Conservation (phyloP, 441 rosid species). For the Pelargonium australe region DNA sequence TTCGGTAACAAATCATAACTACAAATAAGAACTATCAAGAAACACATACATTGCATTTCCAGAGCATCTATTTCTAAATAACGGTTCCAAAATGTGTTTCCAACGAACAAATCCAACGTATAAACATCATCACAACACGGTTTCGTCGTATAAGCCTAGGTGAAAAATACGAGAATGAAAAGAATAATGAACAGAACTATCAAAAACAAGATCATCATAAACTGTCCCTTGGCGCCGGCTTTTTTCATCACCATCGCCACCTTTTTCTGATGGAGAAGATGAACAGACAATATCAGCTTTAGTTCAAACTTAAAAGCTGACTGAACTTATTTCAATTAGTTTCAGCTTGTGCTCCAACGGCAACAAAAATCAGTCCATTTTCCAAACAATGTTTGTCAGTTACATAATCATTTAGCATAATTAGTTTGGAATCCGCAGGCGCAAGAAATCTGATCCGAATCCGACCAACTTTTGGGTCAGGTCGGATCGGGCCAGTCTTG, state of each 20-base stretch:
- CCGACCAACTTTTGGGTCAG: no score
- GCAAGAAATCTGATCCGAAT: no score
- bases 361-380: background rate
- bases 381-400: background rate
- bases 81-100: background rate
- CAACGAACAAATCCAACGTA: constrained; percentile 10
- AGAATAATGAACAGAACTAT: constrained; percentile 74
- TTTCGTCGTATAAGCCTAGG: constrained; percentile 29
- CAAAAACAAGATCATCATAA: constrained; percentile 88
- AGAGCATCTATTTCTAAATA: background rate
- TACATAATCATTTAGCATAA: no score
- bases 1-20: background rate
- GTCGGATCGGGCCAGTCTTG: no score
- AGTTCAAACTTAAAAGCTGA: no score
- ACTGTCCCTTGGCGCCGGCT: constrained; percentile 85
- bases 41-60: background rate
- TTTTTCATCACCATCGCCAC: constrained; percentile 98
- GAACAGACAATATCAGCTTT: background rate
- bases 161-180: constrained; percentile 83
- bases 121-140: constrained; percentile 1
- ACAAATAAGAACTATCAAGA: background rate
- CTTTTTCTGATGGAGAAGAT: constrained; percentile 61
- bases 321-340: background rate
- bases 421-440: no score
- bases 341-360: no score